phyloP scores from a whole-genome alignment of 192 early-diverging fungal species.

The Funneliformis geosporum region DNA sequence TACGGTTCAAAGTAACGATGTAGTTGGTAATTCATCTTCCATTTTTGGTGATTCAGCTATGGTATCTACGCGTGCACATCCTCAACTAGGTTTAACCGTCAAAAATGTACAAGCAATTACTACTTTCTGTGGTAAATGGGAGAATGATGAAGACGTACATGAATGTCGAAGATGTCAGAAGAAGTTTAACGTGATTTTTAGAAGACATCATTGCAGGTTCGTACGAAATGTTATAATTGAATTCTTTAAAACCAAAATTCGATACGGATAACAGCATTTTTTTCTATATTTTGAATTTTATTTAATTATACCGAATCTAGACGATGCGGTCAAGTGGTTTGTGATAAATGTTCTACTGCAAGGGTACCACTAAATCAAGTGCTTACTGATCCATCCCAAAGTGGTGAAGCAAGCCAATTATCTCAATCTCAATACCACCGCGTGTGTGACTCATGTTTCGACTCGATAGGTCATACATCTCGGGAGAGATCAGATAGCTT shows the following conservation, averaged over 20 bases:
- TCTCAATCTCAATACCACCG: constrained; percentile 1
- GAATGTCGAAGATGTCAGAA: constrained; percentile 68
- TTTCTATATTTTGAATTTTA: neutral
- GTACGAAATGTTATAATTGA: neutral
- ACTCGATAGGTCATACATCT: neutral
- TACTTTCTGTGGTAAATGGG: constrained; percentile 60
- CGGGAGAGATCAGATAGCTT: constrained; percentile 12
- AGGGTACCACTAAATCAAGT: constrained; percentile 13
- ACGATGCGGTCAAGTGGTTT: constrained; percentile 45
- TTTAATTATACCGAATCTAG: neutral
- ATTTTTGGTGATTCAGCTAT: neutral
- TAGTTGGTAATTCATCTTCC: neutral
- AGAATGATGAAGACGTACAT: constrained; percentile 68
- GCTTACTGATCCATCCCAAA: constrained; percentile 18
- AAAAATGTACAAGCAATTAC: constrained; percentile 3
- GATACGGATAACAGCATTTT: neutral
- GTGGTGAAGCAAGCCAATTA: neutral
- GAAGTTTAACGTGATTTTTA: constrained; percentile 72
- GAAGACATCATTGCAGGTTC: constrained; percentile 86
- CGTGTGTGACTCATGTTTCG: constrained; percentile 20
- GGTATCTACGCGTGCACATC: constrained; percentile 2
- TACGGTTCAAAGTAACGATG: constrained; percentile 13
- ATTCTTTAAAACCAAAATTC: neutral
- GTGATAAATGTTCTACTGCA: constrained; percentile 27
- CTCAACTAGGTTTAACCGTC: neutral